phyloP scores from a whole-genome alignment of 176 grass and related monocot genomes.

The Triticum monococcum region DNA sequence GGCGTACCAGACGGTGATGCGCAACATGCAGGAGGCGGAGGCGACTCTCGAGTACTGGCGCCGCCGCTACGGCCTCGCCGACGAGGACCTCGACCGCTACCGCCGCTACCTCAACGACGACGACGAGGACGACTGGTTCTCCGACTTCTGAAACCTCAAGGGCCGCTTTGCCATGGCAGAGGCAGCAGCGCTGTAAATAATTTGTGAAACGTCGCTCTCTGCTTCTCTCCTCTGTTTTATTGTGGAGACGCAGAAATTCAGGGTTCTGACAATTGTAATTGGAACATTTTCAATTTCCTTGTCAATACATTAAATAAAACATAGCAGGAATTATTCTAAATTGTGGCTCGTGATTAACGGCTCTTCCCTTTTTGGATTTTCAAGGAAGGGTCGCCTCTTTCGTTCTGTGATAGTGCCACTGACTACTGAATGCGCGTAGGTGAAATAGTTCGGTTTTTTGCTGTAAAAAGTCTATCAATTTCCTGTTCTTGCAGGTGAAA shows the following conservation, averaged over 20 bases:
- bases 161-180: neutral
- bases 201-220: neutral
- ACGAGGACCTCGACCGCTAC: conserved; percentile 45
- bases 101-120: conserved; percentile 12
- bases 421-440: neutral
- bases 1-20: conserved; percentile 47
- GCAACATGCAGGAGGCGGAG: conserved; percentile 37
- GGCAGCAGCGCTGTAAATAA: neutral
- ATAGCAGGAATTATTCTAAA: neutral
- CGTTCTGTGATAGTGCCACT: neutral
- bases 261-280: neutral
- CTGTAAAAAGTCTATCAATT: too few species aligned
- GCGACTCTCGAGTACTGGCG: conserved; percentile 49
- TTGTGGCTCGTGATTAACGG: neutral
- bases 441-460: neutral
- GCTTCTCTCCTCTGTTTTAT: neutral
- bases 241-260: neutral
- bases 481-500: too few species aligned
- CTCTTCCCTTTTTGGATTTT: too few species aligned
- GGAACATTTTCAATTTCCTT: neutral
- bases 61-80: conserved; percentile 32
- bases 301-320: neutral
- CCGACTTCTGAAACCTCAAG: conserved; percentile 25
- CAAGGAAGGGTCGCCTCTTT: neutral
- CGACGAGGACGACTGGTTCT: conserved; percentile 34